phyloP scores from a whole-genome alignment of 257 asterid species.

The Linderniella brevidens region DNA sequence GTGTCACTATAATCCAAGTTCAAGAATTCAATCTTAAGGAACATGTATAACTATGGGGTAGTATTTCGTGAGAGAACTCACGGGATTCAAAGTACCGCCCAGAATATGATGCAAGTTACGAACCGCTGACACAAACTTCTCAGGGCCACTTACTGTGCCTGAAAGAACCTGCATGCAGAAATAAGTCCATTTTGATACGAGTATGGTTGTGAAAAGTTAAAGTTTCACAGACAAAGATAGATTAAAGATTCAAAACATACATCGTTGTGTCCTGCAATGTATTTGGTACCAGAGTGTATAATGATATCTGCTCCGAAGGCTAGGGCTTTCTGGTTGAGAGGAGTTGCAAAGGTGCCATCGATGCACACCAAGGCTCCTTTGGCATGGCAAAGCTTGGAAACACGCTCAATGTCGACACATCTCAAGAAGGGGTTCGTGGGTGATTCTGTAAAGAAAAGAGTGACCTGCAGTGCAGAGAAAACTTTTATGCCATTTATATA shows the following conservation, averaged over 20 bases:
- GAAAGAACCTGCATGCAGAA: slow-evolving; percentile 47
- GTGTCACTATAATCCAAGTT: background rate
- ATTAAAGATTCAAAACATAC: slow-evolving; percentile 22
- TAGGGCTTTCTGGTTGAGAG: slow-evolving; percentile 76
- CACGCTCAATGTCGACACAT: slow-evolving; percentile 81
- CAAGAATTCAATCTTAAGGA: background rate
- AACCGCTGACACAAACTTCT: slow-evolving; percentile 46
- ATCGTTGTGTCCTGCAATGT: slow-evolving; percentile 79
- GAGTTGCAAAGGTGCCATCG: slow-evolving; percentile 90
- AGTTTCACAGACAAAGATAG: background rate
- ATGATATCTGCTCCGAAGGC: slow-evolving; percentile 88
- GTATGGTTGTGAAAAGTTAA: background rate
- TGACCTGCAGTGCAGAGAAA: slow-evolving; percentile 43
- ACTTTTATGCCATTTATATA: background rate
- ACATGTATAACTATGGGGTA: background rate
- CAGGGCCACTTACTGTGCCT: slow-evolving; percentile 83
- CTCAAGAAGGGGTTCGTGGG: slow-evolving; percentile 91
- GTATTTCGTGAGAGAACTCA: slow-evolving; percentile 36
- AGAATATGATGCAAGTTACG: slow-evolving; percentile 71
- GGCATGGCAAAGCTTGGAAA: slow-evolving; percentile 80
- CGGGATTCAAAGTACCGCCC: slow-evolving; percentile 81
- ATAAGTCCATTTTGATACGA: background rate
- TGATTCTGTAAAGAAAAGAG: slow-evolving; percentile 79
- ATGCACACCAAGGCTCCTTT: slow-evolving; percentile 70
- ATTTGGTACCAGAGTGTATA: slow-evolving; percentile 78